Base-by-base conservation (phyloP, 2,329 filamentous ascomycete genomes). In the Salinomyces thailandicus region DNA sequence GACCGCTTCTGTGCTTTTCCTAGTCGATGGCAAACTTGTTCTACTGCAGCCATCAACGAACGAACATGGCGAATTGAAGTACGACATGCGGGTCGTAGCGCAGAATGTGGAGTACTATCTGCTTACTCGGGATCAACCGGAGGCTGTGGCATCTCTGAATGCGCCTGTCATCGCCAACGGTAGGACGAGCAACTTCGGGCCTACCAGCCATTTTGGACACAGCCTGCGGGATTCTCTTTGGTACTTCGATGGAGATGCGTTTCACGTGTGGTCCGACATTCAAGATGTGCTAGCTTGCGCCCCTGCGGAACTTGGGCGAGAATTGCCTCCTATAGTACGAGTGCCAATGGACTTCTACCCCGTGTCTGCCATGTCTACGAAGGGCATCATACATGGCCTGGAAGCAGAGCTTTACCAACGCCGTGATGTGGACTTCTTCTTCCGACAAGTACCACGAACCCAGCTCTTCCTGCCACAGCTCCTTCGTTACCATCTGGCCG, bases 21-120 rank as follows among this genome's bases (percentile, higher is more conserved):
- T 98, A n/a, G 87, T 98, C 2, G 91, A 98, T 55, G 91, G 89
- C 18, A 98, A 98, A 58, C 74, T 98, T 14, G 91, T 96, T 8
- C 66, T 96, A 24, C 71, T 98, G 33, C 85, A 93, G 46, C 89
- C 91, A 1, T 87, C 85, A 1, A 68, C 85, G 4, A 87, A 83
- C 35, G 82, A 84, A 33, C 75, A 81, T 29, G 83, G 84, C 4
- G 81, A 86, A 49, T 70, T 95, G 35, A 96, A 95, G 64, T 98
- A 98, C 55, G 89, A 96, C 55, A 98, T 98, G 91, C 81, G 87
- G 7, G 81, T 96, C 41, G 81, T 98, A 54, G 86, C 87, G 9
- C 85, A 95, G 52, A 93, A 93, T 51, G 86, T 96, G 27, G 91
- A 98, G 58, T 96, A 91, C 52, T 95, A 94, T 57, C 80, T 81